Conservation (phyloP, 2,329 filamentous ascomycete species). For the Byssochlamys sp. region DNA sequence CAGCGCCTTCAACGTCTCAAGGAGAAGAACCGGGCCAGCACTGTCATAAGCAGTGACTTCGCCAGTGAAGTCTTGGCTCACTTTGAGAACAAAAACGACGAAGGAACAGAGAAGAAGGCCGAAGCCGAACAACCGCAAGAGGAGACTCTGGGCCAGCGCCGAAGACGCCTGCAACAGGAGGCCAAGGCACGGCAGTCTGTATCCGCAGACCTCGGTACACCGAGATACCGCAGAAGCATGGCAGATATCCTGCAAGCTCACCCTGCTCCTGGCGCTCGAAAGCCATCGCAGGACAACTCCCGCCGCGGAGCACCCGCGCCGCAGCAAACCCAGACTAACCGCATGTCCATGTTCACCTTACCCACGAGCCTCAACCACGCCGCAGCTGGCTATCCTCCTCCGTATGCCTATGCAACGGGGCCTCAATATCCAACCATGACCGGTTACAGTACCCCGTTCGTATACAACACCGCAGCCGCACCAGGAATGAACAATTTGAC, state of each 20-base stretch:
- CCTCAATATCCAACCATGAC: slow-evolving; percentile 2
- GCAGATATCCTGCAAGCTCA: slow-evolving; percentile 45
- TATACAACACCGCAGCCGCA: slow-evolving; percentile 1
- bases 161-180: slow-evolving; percentile 37
- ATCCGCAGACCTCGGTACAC: slow-evolving; percentile 9
- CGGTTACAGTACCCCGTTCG: slow-evolving; percentile 6
- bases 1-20: slow-evolving; percentile 35
- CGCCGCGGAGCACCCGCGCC: slow-evolving; percentile 6
- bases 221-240: slow-evolving; percentile 36
- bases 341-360: slow-evolving; percentile 23
- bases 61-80: slow-evolving; percentile 34
- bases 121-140: slow-evolving; percentile 22
- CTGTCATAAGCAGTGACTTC: slow-evolving; percentile 32
- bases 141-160: slow-evolving; percentile 39
- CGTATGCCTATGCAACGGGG: slow-evolving; percentile 13
- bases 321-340: slow-evolving; percentile 13
- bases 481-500: slow-evolving; percentile 18
- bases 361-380: slow-evolving; percentile 14
- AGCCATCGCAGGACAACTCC: slow-evolving; percentile 15
- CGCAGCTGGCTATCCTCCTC: slow-evolving; percentile 6
- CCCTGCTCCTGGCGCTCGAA: slow-evolving; percentile 31
- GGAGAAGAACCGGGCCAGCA: slow-evolving; percentile 21
- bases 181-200: slow-evolving; percentile 13
- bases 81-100: slow-evolving; percentile 23
- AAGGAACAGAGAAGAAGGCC: slow-evolving; percentile 14